Conservation (phyloP, 495 filamentous ascomycete species). For the Aspergillus asperescens region DNA sequence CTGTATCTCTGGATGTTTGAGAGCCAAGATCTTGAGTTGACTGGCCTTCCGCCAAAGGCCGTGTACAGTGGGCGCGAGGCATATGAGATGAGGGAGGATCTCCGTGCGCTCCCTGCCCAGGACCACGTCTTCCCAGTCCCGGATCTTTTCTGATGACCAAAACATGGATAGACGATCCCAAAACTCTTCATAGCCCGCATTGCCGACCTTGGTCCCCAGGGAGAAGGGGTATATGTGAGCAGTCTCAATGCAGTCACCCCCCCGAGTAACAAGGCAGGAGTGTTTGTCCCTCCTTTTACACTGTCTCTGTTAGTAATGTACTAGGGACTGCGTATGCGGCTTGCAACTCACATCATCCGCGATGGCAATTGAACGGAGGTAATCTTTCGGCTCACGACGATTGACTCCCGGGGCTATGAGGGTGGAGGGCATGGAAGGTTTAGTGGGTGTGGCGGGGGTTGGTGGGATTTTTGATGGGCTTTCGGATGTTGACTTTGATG, state of each 20-base stretch:
- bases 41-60: no score
- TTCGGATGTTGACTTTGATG: background rate
- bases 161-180: no score
- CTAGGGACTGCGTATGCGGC: background rate
- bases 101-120: no score
- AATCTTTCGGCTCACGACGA: background rate
- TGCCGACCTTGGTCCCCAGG: no score
- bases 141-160: no score
- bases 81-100: no score
- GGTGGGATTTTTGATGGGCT: background rate
- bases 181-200: no score
- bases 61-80: no score
- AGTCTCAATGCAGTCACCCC: background rate
- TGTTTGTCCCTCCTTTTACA: background rate
- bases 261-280: background rate
- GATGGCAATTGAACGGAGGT: background rate
- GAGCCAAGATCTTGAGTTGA: no score
- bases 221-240: no score
- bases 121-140: no score
- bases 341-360: background rate
- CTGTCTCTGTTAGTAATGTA: background rate
- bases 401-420: background rate
- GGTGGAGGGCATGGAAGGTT: background rate
- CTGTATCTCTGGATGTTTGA: no score
- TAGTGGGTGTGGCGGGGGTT: background rate